Conservation (phyloP, 1,284 basidiomycete species). For the Cryptococcus amylolentus region DNA sequence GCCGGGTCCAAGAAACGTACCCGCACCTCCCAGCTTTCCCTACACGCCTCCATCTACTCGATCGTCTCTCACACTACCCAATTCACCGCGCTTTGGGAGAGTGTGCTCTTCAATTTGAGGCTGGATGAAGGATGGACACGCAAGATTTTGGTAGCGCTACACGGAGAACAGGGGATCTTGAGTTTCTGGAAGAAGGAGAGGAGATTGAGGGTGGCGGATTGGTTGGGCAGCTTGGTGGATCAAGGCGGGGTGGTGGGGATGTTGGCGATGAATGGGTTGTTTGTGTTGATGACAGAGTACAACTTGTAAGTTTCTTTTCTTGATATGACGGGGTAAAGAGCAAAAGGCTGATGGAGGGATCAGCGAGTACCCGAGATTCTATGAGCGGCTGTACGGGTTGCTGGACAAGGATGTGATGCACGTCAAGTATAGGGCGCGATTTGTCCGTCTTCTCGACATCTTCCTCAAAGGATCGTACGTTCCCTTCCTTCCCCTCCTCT, state of each 20-base stretch:
- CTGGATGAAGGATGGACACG: constrained; percentile 37
- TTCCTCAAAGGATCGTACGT: constrained; percentile 86
- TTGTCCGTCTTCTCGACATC: constrained; percentile 86
- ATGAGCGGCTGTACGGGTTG: constrained; percentile 86
- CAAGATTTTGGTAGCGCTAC: constrained; percentile 38
- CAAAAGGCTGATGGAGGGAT: neutral
- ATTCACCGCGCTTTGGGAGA: constrained; percentile 41
- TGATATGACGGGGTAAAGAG: neutral
- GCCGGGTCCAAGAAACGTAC: constrained; percentile 23
- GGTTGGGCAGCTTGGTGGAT: constrained; percentile 84
- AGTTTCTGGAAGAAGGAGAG: constrained; percentile 42
- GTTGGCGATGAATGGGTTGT: constrained; percentile 86
- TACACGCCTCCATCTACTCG: constrained; percentile 36
- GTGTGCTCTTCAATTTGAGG: constrained; percentile 20
- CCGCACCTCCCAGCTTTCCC: constrained; percentile 38
- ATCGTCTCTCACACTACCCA: constrained; percentile 27
- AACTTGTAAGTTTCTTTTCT: constrained; percentile 69
- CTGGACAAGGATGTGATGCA: constrained; percentile 84
- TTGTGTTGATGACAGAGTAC: constrained; percentile 85
- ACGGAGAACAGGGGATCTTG: constrained; percentile 45
- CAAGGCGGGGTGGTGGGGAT: constrained; percentile 81
- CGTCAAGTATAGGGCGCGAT: constrained; percentile 85
- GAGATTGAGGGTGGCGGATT: constrained; percentile 84
- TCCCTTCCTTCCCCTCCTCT: neutral
- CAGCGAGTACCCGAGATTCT: constrained; percentile 94